A percentile compares a stretch with the other conserved stretches of the same genome.
Conservation (phyloP, 768 basidiomycete genomes). For the Tylopilus subfusipes region DNA sequence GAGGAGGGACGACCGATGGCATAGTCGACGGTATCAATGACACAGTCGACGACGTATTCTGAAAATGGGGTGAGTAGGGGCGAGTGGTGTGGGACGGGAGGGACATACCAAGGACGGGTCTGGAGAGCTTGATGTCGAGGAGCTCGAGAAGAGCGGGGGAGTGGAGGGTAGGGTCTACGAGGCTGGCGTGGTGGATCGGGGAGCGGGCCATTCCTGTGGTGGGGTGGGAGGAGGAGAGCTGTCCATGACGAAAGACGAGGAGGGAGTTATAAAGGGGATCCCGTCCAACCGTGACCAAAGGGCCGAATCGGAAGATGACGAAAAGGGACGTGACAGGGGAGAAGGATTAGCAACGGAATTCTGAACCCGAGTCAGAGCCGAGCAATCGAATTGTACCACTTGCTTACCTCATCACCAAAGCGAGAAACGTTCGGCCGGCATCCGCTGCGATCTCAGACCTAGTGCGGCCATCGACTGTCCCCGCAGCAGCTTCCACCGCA, state of each 20-base stretch:
- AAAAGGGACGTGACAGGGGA: slow-evolving; percentile 24
- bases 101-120: slow-evolving; percentile 60
- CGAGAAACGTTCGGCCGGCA: neutral
- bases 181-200: slow-evolving; percentile 45
- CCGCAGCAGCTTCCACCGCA: neutral
- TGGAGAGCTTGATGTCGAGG: slow-evolving; percentile 59
- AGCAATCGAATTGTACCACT: slow-evolving; percentile 4
- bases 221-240: neutral
- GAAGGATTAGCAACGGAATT: slow-evolving; percentile 28
- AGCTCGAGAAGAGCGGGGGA: slow-evolving; percentile 66
- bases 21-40: slow-evolving; percentile 71
- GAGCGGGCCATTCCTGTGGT: slow-evolving; percentile 22
- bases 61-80: neutral
- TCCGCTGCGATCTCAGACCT: no score
- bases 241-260: slow-evolving; percentile 12
- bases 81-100: neutral
- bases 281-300: slow-evolving; percentile 27
- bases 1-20: slow-evolving; percentile 68
- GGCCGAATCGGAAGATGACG: slow-evolving; percentile 35
- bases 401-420: slow-evolving; percentile 8
- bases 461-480: neutral
- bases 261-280: slow-evolving; percentile 31
- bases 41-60: slow-evolving; percentile 71
- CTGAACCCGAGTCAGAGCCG: slow-evolving; percentile 23
- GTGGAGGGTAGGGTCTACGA: slow-evolving; percentile 63